Percentiles rank a stretch among this genome's conserved stretches.
Conservation (phyloP, 2,329 filamentous ascomycete species). For the Fusarium abutilonis region DNA sequence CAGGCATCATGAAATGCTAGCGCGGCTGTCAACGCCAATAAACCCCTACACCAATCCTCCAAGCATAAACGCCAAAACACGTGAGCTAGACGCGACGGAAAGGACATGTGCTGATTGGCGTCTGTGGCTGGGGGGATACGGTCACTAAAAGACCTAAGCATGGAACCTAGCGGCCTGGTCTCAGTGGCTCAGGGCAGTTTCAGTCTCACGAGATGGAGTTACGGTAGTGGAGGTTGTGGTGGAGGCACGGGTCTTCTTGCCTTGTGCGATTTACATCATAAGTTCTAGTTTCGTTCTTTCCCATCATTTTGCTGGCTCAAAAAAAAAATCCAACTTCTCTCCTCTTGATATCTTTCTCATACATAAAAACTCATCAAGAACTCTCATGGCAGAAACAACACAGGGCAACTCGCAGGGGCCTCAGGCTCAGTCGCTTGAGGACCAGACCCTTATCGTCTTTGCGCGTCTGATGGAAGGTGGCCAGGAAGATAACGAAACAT, state of each 20-base stretch:
- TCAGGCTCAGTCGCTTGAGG: conserved; percentile 57
- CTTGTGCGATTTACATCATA: conserved; percentile 39
- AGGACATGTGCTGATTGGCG: conserved; percentile 1
- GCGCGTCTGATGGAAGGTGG: conserved; percentile 92
- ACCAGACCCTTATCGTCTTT: conserved; percentile 79
- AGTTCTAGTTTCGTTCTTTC: conserved; percentile 27
- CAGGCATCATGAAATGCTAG: conserved; percentile 22
- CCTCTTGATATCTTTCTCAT: background rate
- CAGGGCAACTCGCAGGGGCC: conserved; percentile 48
- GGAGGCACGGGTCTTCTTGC: conserved; percentile 33
- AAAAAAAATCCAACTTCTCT: background rate
- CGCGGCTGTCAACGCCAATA: conserved; percentile 35
- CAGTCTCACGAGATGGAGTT: conserved; percentile 32
- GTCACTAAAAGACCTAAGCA: conserved; percentile 21
- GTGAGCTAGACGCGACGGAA: conserved; percentile 26
- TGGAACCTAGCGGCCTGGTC: background rate
- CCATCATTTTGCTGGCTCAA: conserved; percentile 3
- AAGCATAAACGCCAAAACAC: conserved; percentile 39
- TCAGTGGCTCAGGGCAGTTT: conserved; percentile 5
- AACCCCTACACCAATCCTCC: conserved; percentile 7
- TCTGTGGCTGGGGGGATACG: conserved; percentile 12
- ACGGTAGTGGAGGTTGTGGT: conserved; percentile 17
- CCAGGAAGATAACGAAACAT: conserved; percentile 79
- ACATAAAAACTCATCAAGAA: background rate
- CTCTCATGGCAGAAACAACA: conserved; percentile 48